Conservation (phyloP, 2,329 filamentous ascomycete species). For the Calonectria multiphialidica region DNA sequence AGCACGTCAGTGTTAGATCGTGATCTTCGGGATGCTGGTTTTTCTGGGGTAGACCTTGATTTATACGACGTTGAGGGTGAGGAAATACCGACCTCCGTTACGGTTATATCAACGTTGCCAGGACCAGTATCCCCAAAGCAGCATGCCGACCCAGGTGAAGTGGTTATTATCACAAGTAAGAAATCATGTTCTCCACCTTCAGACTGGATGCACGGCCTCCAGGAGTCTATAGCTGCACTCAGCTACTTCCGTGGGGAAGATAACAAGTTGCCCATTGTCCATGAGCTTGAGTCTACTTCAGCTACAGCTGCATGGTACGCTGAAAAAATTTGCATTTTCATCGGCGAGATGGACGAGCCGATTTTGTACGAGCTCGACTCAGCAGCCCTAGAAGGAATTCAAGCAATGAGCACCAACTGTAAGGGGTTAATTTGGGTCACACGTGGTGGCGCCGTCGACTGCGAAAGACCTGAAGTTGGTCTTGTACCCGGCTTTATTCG, state of each 20-base stretch:
- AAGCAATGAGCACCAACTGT: background rate
- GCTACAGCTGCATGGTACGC: background rate
- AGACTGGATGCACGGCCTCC: background rate
- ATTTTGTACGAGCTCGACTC: background rate
- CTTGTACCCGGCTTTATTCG: background rate
- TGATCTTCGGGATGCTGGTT: too few relatives aligned
- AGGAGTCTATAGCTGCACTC: background rate
- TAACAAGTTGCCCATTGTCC: background rate
- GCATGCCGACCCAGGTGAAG: too few relatives aligned
- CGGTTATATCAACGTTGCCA: too few relatives aligned
- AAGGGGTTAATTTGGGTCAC: constrained; percentile 22
- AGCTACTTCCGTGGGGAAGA: background rate
- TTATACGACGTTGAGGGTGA: too few relatives aligned
- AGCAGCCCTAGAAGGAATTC: background rate
- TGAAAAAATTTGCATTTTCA: constrained; percentile 11
- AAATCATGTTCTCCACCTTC: background rate
- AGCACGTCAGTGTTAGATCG: too few relatives aligned
- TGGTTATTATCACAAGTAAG: too few relatives aligned
- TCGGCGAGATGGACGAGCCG: constrained; percentile 23
- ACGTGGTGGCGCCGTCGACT: constrained; percentile 12
- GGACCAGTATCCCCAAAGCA: too few relatives aligned
- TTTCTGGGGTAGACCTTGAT: too few relatives aligned
- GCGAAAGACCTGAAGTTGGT: background rate
- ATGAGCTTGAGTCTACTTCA: background rate
- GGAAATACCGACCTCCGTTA: too few relatives aligned